These are phyloP conservation scores for Cercospora sesami DNA, from an alignment of 2,329 filamentous ascomycete species.

Conservation along the genomic window DNA sequence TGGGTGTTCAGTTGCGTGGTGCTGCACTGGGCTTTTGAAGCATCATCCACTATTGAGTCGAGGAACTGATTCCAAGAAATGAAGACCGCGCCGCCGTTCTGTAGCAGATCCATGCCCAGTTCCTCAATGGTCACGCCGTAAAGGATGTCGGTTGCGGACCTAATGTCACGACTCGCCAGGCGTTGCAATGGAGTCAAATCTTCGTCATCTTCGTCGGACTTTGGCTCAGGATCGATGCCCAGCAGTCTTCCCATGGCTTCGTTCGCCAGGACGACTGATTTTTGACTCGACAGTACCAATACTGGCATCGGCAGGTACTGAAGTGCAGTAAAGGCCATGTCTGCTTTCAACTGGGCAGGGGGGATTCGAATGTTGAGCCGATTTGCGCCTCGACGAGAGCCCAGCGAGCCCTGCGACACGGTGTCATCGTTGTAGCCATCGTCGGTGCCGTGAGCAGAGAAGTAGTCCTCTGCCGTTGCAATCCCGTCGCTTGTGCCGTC, in stretches of 20 bases:
- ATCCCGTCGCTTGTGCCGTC: background rate
- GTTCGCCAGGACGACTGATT: conserved; percentile 72
- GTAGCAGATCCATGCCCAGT: conserved; percentile 71
- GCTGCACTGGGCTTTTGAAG: conserved; percentile 33
- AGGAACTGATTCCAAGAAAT: conserved; percentile 55
- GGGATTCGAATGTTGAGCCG: conserved; percentile 38
- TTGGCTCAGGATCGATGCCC: conserved; percentile 52
- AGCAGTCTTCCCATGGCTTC: conserved; percentile 72
- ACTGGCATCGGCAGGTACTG: conserved; percentile 74
- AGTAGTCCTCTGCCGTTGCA: conserved; percentile 31
- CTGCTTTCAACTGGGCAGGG: conserved; percentile 35
- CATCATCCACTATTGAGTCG: conserved; percentile 46
- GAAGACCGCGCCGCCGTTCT: conserved; percentile 60
- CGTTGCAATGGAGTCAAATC: conserved; percentile 24
- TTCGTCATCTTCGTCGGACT: conserved; percentile 21
- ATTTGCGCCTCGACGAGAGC: conserved; percentile 30
- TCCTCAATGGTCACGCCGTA: conserved; percentile 67
- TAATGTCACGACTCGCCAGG: conserved; percentile 28
- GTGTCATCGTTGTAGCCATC: conserved; percentile 25
- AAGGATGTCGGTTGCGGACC: conserved; percentile 59
- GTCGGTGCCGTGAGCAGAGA: conserved; percentile 33
- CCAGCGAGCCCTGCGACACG: conserved; percentile 22
- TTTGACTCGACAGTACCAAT: conserved; percentile 66
- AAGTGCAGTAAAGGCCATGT: conserved; percentile 63
- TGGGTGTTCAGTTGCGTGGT: conserved; percentile 34